These are phyloP conservation scores for Lichtheimia corymbifera DNA, from an alignment of 371 early-diverging fungal genomes.

Conservation along the genomic window DNA sequence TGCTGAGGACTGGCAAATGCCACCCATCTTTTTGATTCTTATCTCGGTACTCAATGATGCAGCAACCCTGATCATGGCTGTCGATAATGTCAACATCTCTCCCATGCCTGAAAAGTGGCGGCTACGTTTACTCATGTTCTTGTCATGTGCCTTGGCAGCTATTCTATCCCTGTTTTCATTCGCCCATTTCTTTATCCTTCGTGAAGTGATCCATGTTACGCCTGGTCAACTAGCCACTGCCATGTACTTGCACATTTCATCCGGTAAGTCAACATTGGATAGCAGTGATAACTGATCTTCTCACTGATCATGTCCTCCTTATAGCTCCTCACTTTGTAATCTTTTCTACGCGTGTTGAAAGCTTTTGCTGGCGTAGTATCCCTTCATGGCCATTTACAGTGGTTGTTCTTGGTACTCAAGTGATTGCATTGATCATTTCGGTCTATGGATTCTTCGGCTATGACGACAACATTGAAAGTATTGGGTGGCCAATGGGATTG, in stretches of 20 bases:
- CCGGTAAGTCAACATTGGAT: conserved; percentile 39
- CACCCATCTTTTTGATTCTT: conserved; percentile 80
- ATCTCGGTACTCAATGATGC: conserved; percentile 89
- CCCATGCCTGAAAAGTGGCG: conserved; percentile 86
- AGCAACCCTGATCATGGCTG: conserved; percentile 89
- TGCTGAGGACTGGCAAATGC: conserved; percentile 81
- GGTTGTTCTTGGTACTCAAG: conserved; percentile 88
- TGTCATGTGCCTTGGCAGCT: conserved; percentile 76
- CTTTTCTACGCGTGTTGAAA: conserved; percentile 91
- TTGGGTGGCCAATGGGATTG: conserved; percentile 59
- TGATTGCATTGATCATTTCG: conserved; percentile 87
- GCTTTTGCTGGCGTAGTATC: conserved; percentile 85
- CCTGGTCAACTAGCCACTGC: conserved; percentile 63
- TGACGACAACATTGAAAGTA: conserved; percentile 37
- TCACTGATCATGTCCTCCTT: no score
- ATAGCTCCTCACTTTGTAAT: conserved; percentile 93
- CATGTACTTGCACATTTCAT: conserved; percentile 92
- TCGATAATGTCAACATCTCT: conserved; percentile 88
- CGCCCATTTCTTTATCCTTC: conserved; percentile 79
- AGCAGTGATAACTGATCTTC: neutral
- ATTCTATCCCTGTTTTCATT: conserved; percentile 77
- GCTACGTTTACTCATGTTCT: conserved; percentile 78
- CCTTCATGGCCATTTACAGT: conserved; percentile 80
- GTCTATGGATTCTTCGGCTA: conserved; percentile 69
- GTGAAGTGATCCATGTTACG: conserved; percentile 55